Conservation (phyloP, 2,329 filamentous ascomycete species). For the Colletotrichum falcatum region DNA sequence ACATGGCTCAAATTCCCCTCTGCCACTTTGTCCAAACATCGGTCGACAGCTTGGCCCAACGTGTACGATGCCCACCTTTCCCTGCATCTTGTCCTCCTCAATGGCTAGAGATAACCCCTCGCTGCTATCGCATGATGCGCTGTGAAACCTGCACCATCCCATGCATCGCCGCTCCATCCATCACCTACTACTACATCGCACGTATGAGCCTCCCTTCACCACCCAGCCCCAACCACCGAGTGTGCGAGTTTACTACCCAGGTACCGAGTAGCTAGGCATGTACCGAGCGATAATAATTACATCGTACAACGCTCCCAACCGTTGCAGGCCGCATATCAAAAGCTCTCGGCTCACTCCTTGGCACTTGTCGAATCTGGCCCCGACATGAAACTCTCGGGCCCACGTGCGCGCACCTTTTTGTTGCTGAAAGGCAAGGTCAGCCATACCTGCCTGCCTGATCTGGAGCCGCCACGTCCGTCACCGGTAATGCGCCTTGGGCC, state of each 20-base stretch:
- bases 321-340: conserved; percentile 22
- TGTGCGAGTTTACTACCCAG: too few species aligned
- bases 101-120: background rate
- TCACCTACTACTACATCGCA: too few species aligned
- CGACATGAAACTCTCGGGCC: conserved; percentile 16
- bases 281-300: background rate
- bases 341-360: conserved; percentile 26
- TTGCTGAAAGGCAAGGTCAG: conserved; percentile 10
- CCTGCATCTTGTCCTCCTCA: too few species aligned
- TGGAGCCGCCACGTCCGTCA: background rate
- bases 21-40: conserved; percentile 19
- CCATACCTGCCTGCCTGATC: conserved; percentile 18
- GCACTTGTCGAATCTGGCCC: background rate
- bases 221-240: conserved; percentile 12
- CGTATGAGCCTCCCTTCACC: background rate
- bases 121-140: background rate
- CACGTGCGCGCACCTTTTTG: conserved; percentile 13
- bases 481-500: too few species aligned
- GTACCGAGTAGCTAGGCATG: background rate
- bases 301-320: background rate
- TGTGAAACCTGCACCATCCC: background rate
- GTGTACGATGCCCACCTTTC: background rate
- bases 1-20: conserved; percentile 6
- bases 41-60: conserved; percentile 7
- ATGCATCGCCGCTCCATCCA: background rate